Percentiles rank a stretch among this genome's conserved stretches.
Conservation (phyloP, 2,329 filamentous ascomycete species). For the Neonectria punicea region DNA sequence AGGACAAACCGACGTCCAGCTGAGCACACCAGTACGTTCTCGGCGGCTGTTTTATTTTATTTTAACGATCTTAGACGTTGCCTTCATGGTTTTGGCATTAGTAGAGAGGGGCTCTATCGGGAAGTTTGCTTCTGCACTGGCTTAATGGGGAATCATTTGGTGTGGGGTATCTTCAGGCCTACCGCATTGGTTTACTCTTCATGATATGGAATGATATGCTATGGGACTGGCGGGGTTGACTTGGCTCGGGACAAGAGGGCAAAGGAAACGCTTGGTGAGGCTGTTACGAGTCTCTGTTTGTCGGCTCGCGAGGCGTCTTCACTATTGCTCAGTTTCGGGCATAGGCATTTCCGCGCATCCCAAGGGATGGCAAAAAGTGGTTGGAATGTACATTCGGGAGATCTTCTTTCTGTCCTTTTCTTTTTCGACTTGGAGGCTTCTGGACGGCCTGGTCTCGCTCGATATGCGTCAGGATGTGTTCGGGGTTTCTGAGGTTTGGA, state of each 20-base stretch:
- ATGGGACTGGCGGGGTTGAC: constrained; percentile 11
- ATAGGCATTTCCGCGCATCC: not conserved
- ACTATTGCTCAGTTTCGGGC: constrained; percentile 1
- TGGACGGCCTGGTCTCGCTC: constrained; percentile 9
- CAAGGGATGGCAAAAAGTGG: constrained; percentile 25
- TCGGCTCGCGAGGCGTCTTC: constrained; percentile 1
- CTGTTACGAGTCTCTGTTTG: constrained; percentile 3
- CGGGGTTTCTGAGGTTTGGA: constrained; percentile 15
- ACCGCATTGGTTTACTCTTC: constrained; percentile 32
- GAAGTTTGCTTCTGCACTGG: constrained; percentile 34
- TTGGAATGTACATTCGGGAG: constrained; percentile 13
- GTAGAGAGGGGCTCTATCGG: constrained; percentile 34
- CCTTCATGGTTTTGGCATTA: constrained; percentile 26
- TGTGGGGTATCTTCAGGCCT: constrained; percentile 26
- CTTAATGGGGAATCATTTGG: constrained; percentile 41
- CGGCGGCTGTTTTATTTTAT: constrained; percentile 26
- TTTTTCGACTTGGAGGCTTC: constrained; percentile 12
- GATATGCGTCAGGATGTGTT: constrained; percentile 16
- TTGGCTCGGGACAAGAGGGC: constrained; percentile 12
- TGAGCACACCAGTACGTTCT: constrained; percentile 1
- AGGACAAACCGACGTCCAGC: not conserved
- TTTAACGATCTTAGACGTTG: constrained; percentile 37
- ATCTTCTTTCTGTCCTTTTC: constrained; percentile 6
- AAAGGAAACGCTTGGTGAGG: constrained; percentile 5
- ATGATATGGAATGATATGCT: constrained; percentile 40